Base-by-base conservation (phyloP, 2,329 filamentous ascomycete species). In the Phialophora macrospora region DNA sequence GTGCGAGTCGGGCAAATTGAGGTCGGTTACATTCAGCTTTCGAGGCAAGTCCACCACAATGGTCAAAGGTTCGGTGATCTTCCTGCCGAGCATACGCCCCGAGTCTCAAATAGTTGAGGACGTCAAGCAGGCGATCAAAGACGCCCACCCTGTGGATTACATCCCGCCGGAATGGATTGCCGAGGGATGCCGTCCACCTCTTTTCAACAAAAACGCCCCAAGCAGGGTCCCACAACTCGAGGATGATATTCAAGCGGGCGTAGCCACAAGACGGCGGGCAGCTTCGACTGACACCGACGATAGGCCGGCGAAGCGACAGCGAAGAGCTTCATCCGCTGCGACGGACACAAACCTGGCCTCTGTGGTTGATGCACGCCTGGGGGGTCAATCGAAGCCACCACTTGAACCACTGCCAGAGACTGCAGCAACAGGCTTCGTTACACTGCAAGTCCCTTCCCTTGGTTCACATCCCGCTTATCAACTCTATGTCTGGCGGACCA, bases 11-110 rank as follows among this genome's bases (percentile, higher is more conserved):
- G 81, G 82, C 11, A 83, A 81, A 62, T 74, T 88, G 48, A 83
- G 81, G 55, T 82, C 83, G 66, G 73, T 85, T 54, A 80, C 76
- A 1, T 87, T 87, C 71, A 79, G 78, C 17, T 85, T 84, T 68
- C 79, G 76, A 65, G 78, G 81, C 20, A 76, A 73, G 32, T 80
- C 80, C 63, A 83, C 83, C 1, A 71, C 79, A 4, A 80, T 81
- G 71, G 77, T 82, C 20, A 82, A 78, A n/a, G 84, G 81, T 62
- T 78, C 76, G 4, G 80, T 88, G 17, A 71, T 87, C 30, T 78
- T 79, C 11, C 78, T 80, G 56, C 77, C 81, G 22, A 76, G 82
- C 1, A 75, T 86, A 38, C 73, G 77, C 6, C 74, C 81, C 6
- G 76, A 77, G 12, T 79, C 82, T 54, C 76, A 78, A 2, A 67